Evolutionary conservation across 2,329 filamentous ascomycete genomes (phyloP).

Genomic region (Cladophialophora immunda): DNA sequence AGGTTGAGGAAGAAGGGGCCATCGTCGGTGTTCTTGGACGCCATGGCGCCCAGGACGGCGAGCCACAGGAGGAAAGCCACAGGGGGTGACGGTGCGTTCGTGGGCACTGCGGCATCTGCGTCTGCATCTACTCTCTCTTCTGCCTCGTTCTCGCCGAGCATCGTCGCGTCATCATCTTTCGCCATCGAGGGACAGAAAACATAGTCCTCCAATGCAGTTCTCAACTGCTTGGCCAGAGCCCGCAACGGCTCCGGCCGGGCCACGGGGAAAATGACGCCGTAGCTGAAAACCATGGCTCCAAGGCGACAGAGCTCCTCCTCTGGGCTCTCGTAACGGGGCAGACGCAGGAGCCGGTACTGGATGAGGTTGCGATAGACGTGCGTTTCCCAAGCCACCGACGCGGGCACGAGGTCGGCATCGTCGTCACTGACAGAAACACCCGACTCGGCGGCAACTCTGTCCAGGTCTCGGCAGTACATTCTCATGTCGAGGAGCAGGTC

Average conservation of each 20-base stretch:
- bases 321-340: conserved; percentile 4
- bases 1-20: conserved; percentile 22
- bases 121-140: neutral
- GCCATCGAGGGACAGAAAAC: neutral
- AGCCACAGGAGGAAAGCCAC: conserved; percentile 20
- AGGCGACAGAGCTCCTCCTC: conserved; percentile 26
- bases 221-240: conserved; percentile 1
- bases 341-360: conserved; percentile 15
- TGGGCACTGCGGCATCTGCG: neutral
- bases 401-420: neutral
- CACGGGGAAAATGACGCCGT: conserved; percentile 24
- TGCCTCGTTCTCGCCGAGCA: neutral
- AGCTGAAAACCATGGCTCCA: conserved; percentile 22
- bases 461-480: conserved; percentile 21
- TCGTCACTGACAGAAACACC: neutral
- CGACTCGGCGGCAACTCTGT: neutral
- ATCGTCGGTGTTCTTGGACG: neutral
- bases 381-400: conserved; percentile 23
- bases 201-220: neutral
- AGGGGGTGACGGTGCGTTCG: neutral
- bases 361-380: conserved; percentile 25
- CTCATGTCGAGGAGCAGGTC: conserved; percentile 27
- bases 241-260: conserved; percentile 10
- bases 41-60: conserved; percentile 17
- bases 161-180: neutral